phyloP scores from a whole-genome alignment of 2,329 filamentous ascomycete genomes.

The Fusarium piperis region DNA sequence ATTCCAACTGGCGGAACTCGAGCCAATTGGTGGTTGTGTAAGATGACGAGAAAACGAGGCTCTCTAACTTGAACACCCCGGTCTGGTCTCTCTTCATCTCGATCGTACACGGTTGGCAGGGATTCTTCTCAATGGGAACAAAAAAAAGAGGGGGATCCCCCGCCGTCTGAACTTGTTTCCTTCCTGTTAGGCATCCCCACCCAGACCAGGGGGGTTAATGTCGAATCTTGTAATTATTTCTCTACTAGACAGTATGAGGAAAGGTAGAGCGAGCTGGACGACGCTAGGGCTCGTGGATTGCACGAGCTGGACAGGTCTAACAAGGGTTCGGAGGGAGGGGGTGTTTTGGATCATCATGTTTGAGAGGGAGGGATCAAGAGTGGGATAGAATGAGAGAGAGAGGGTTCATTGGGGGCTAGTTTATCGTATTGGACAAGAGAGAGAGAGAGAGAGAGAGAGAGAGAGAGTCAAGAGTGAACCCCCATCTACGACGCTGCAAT shows the following conservation, averaged over 20 bases:
- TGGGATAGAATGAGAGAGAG: background rate
- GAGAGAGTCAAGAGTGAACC: background rate
- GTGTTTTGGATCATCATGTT: too few relatives aligned
- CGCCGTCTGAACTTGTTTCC: background rate
- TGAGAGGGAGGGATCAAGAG: background rate
- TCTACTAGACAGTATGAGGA: background rate
- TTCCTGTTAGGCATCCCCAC: too few relatives aligned
- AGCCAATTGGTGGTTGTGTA: background rate
- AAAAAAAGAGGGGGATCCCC: background rate
- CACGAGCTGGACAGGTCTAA: background rate
- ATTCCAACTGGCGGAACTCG: background rate
- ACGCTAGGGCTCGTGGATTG: background rate
- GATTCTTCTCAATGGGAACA: background rate
- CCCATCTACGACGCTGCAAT: background rate
- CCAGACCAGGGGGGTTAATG: background rate
- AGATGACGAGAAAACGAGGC: background rate
- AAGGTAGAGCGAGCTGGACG: background rate
- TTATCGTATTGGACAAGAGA: background rate
- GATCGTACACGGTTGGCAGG: constrained; percentile 1
- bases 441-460: too few relatives aligned
- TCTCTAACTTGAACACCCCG: background rate
- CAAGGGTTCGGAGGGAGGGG: background rate
- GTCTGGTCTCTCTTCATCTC: constrained; percentile 5
- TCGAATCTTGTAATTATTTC: background rate
- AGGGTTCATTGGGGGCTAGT: background rate